Conservation (phyloP, 768 basidiomycete species). For the Leucogyrophana mollusca region DNA sequence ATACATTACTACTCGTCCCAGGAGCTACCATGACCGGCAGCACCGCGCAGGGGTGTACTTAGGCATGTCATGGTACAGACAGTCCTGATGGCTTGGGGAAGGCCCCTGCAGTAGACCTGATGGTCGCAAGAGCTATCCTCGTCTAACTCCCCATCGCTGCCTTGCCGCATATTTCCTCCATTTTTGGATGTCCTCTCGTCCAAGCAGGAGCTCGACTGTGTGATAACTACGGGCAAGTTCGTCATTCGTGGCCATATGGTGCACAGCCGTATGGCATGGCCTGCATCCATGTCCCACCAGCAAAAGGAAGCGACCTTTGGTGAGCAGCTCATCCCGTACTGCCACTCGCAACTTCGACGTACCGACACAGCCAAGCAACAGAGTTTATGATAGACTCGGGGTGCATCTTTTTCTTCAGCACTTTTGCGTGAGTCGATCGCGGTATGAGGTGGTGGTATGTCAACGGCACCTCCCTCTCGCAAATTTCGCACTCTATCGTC, state of each 20-base stretch:
- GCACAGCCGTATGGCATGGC: constrained; percentile 52
- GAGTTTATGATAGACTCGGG: constrained; percentile 49
- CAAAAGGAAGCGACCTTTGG: not conserved
- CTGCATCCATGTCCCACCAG: constrained; percentile 22
- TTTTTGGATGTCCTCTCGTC: constrained; percentile 53
- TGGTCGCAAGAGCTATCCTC: not conserved
- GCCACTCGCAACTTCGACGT: not conserved
- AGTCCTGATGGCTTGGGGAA: too few relatives aligned
- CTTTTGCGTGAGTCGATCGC: constrained; percentile 50
- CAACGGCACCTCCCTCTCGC: constrained; percentile 52
- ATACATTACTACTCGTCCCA: not conserved
- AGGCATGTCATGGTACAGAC: too few relatives aligned
- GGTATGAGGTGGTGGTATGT: constrained; percentile 66
- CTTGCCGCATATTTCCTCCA: constrained; percentile 55
- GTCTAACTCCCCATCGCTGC: not conserved
- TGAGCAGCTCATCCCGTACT: not conserved
- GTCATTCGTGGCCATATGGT: constrained; percentile 48
- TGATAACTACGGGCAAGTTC: constrained; percentile 49
- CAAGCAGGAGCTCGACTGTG: constrained; percentile 48
- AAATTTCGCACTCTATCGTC: constrained; percentile 56
- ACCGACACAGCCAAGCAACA: constrained; percentile 60
- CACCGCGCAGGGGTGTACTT: too few relatives aligned
- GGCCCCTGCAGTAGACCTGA: not conserved
- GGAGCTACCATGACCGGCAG: too few relatives aligned
- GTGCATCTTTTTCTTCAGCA: constrained; percentile 59